These are phyloP conservation scores for Irpex sp. DNA, from an alignment of 1,284 basidiomycete genomes.

Conservation along the genomic window DNA sequence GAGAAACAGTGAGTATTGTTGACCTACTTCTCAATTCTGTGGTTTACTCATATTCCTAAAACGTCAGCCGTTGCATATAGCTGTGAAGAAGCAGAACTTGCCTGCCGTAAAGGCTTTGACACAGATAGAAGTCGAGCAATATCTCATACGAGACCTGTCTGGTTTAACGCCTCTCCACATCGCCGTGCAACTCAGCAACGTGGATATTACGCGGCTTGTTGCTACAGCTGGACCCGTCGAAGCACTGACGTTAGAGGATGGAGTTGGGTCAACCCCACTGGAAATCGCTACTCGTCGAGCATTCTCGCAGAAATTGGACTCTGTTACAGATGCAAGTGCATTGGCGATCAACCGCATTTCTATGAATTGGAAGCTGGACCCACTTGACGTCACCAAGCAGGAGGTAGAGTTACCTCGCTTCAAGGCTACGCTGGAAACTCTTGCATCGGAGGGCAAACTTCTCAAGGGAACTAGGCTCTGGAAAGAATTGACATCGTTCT, in stretches of 20 bases:
- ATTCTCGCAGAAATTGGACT: slow-evolving; percentile 16
- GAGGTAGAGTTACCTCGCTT: slow-evolving; percentile 31
- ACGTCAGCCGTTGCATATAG: slow-evolving; percentile 47
- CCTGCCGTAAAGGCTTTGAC: slow-evolving; percentile 32
- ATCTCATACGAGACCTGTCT: slow-evolving; percentile 37
- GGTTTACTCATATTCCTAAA: background rate
- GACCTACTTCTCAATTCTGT: background rate
- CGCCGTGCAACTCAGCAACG: slow-evolving; percentile 32
- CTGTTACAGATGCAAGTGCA: slow-evolving; percentile 1
- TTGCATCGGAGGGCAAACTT: slow-evolving; percentile 32
- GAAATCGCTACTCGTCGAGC: slow-evolving; percentile 35
- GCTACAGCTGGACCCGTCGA: slow-evolving; percentile 34
- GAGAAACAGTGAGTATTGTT: slow-evolving; percentile 41
- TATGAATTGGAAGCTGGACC: background rate
- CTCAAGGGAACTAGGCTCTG: slow-evolving; percentile 28
- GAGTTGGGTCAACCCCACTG: slow-evolving; percentile 49
- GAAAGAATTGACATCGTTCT: slow-evolving; percentile 31
- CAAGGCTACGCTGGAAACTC: slow-evolving; percentile 29
- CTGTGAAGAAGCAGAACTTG: slow-evolving; percentile 31
- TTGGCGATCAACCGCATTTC: background rate
- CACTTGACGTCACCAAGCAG: slow-evolving; percentile 16
- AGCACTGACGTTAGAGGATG: slow-evolving; percentile 44
- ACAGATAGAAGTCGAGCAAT: slow-evolving; percentile 28
- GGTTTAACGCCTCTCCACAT: slow-evolving; percentile 46
- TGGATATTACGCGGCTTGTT: slow-evolving; percentile 35